phyloP scores from a whole-genome alignment of 192 early-diverging fungal species.

The Mortierella alpina region DNA sequence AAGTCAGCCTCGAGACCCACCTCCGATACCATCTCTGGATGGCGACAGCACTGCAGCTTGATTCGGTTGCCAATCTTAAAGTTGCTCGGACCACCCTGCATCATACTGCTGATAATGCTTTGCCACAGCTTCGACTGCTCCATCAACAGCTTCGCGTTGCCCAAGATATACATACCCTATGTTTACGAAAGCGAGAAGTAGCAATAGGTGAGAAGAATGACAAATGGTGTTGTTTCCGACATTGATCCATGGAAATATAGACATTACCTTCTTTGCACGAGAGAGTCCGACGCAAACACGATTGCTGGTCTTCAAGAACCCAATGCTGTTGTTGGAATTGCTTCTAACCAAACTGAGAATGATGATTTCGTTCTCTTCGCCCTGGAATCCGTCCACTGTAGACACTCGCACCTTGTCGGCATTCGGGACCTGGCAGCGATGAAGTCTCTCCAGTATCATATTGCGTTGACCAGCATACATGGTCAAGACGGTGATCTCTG shows the following conservation, averaged over 20 bases:
- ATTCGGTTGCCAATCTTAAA: constrained; percentile 58
- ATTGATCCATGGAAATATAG: not conserved
- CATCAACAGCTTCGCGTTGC: constrained; percentile 60
- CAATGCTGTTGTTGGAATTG: constrained; percentile 84
- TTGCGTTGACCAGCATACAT: constrained; percentile 67
- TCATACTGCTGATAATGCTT: constrained; percentile 51
- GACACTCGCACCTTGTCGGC: constrained; percentile 79
- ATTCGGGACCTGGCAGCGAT: constrained; percentile 17
- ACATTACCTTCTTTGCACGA: constrained; percentile 62
- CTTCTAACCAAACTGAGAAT: constrained; percentile 95
- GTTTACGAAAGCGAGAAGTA: not conserved
- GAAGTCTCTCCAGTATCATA: constrained; percentile 49
- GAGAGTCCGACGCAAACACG: constrained; percentile 68
- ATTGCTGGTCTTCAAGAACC: constrained; percentile 79
- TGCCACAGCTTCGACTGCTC: constrained; percentile 60
- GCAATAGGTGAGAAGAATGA: not conserved
- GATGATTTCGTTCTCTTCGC: constrained; percentile 98
- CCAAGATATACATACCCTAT: constrained; percentile 67
- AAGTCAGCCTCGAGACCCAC: constrained; percentile 61
- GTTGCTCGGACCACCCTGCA: constrained; percentile 9
- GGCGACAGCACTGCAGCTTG: constrained; percentile 49
- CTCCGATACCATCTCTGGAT: constrained; percentile 43
- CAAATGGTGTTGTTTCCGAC: not conserved
- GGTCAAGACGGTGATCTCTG: constrained; percentile 59
- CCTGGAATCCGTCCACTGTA: constrained; percentile 98